Base-by-base conservation (phyloP, 495 filamentous ascomycete genomes). In the Aspergillus hancockii region DNA sequence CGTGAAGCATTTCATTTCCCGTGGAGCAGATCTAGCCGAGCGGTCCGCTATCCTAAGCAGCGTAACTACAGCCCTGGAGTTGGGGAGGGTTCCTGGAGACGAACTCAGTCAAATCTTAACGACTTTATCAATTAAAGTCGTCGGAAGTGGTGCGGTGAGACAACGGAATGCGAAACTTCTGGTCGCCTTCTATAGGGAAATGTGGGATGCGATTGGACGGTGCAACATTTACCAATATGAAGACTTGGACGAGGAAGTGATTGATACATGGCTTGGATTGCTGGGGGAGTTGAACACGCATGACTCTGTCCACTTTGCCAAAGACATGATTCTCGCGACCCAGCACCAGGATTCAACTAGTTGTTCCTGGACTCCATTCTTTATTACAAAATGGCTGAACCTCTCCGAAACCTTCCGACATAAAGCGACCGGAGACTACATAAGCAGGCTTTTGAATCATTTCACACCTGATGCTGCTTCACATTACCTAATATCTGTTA, bases 161-260 rank as follows among this genome's bases (percentile, higher is more conserved):
- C 49, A 34, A 28, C 40, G 4, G 38, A 1, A 14, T 21, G 47
- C 3, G 14, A 61, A 56, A 31, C 23, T 56, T 13, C 43, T 76
- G 21, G 36, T 55, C 8, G 57, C 60, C 8, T 59, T 68, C 18
- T 73, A 74, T 47, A 59, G 64, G 40, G 54, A 61, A 4, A 67
- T 79, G 61, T 79, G 77, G 77, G 66, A 66, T 63, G 72, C 75
- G 5, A 74, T 79, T 58, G 73, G 73, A 12, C 59, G 57, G 9
- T 77, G 75, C 52, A 72, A 65, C 41, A 67, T 79, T 23, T 70
- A 76, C 25, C 63, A 64, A 21, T 69, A 75, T 38, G 58, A 53
- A 21, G 71, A 79, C 32, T 53, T 80, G 53, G 63, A 72, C 36
- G 55, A 59, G 19, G 51, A 60, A 0, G 49, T 72, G 23, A 58